These are phyloP conservation scores for Marasmius oreades DNA, from an alignment of 1,284 basidiomycete species.

Conservation along the genomic window DNA sequence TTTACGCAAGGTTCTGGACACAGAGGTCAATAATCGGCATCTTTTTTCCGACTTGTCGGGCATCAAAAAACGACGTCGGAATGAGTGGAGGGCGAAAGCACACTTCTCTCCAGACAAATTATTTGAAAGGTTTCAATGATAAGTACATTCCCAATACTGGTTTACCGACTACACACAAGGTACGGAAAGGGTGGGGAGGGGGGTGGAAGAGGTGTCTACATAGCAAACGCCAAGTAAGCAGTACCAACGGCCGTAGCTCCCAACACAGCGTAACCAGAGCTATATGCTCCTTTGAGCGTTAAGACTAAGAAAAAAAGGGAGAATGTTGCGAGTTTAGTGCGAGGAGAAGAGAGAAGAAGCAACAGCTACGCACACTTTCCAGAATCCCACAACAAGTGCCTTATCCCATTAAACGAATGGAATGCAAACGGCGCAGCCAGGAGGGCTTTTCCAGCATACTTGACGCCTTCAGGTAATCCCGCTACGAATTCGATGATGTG, in stretches of 20 bases:
- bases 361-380: slow-evolving; percentile 74
- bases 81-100: too few species aligned
- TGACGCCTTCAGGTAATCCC: slow-evolving; percentile 68
- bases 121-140: too few species aligned
- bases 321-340: slow-evolving; percentile 7
- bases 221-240: slow-evolving; percentile 24
- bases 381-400: slow-evolving; percentile 91
- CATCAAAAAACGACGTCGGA: too few species aligned
- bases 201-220: background rate
- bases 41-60: too few species aligned
- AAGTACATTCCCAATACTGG: background rate
- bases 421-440: slow-evolving; percentile 86
- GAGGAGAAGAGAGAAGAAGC: background rate
- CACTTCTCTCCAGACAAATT: too few species aligned
- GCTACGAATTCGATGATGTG: slow-evolving; percentile 74
- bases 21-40: too few species aligned
- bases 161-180: too few species aligned
- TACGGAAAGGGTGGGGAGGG: too few species aligned
- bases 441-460: slow-evolving; percentile 71
- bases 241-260: slow-evolving; percentile 77
- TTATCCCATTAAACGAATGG: slow-evolving; percentile 88
- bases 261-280: slow-evolving; percentile 81
- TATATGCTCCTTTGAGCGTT: slow-evolving; percentile 76
- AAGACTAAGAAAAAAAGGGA: slow-evolving; percentile 51
- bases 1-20: too few species aligned